Base-by-base conservation (phyloP, 2,329 filamentous ascomycete genomes). In the Nigrospora sphaerica region DNA sequence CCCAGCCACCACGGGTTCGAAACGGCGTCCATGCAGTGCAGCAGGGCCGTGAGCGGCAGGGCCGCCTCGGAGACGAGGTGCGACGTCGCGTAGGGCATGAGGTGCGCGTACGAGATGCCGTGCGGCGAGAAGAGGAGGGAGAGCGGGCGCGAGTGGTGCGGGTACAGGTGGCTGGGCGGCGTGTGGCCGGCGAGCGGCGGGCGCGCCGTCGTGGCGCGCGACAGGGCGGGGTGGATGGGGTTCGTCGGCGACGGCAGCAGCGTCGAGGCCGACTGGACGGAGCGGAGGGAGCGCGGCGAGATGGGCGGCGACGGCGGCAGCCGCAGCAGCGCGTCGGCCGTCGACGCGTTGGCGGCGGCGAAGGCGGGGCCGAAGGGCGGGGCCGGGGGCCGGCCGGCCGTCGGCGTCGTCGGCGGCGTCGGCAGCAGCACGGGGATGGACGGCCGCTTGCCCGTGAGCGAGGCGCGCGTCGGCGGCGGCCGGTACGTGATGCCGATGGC, bases 401-500 rank as follows among this genome's bases (percentile, higher is more conserved):
- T 54, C 2, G 64, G 65, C 13, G 63, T 64, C 6, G 53, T 46
- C 6, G 63, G 63, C 31, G 64, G 63, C 6, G 63, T 62, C 19
- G 52, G 47, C 18, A 59, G 45, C 23, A 28, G 23, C 23, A 28
- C 23, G 23, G 23, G 23, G 23, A 28, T 28, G 23, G 23, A 9
- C 23, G 23, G 23, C 23, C 23, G 23, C 23, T 28, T 28, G 23
- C 23, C 23, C 23, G 23, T 28, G 23, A 28, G 23, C 23, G 23
- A 28, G 23, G 23, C 23, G 23, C 23, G 23, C 11, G 47, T n/a
- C 12, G 44, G 36, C 1, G 83, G 80, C 17, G 83, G 75, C 16
- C 77, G 75, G 59, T 88, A 89, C 1, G 85, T 89, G 54, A 89
- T 85, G 13, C 80, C 84, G 52, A 88, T 75, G 12, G 83, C 84